A percentile compares a stretch with the other conserved stretches of the same genome.
Conservation (phyloP, 2,329 filamentous ascomycete species). For the Pseudogymnoascus sp. region DNA sequence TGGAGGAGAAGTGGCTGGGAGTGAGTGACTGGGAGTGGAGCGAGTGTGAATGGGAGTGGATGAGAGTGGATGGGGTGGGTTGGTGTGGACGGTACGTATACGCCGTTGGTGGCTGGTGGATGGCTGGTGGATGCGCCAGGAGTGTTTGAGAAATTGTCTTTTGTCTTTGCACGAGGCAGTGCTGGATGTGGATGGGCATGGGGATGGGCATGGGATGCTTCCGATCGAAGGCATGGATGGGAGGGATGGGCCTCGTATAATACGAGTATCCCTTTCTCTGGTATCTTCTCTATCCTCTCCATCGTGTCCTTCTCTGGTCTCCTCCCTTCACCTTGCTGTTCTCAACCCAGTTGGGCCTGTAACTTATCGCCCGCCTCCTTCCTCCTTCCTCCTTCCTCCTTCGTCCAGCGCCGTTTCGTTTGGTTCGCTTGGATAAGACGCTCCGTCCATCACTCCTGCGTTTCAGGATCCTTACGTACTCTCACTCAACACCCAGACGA, state of each 20-base stretch:
- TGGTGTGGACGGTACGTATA: not conserved
- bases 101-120: not conserved
- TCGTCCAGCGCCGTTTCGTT: not conserved
- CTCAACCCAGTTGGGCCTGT: not conserved
- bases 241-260: not conserved
- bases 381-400: not conserved
- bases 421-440: not conserved
- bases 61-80: not conserved
- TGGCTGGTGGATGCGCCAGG: not conserved
- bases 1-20: not conserved
- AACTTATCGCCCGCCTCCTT: not conserved
- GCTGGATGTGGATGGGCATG: not conserved
- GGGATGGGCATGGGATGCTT: not conserved
- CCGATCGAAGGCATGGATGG: not conserved
- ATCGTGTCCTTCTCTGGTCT: too few species aligned
- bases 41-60: not conserved
- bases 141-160: slow-evolving; percentile 2
- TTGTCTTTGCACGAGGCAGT: not conserved
- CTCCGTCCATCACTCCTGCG: not conserved
- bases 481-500: not conserved
- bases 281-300: too few species aligned
- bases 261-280: too few species aligned
- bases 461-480: not conserved
- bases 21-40: not conserved
- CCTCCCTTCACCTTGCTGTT: too few species aligned